These are phyloP conservation scores for Mycena belliarum DNA, from an alignment of 768 basidiomycete genomes.

Conservation along the genomic window DNA sequence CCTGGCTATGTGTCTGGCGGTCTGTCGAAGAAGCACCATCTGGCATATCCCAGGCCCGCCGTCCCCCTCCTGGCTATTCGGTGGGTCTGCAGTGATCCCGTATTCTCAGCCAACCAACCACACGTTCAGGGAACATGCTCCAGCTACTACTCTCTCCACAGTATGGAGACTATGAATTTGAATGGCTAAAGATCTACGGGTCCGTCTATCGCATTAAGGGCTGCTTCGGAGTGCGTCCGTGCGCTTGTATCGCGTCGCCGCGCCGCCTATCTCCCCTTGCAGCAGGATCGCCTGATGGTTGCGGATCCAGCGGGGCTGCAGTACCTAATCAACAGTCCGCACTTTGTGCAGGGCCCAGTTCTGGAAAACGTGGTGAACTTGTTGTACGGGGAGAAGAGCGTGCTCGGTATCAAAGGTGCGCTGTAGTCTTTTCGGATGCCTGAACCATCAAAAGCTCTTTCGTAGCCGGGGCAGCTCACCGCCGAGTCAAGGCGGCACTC, in stretches of 20 bases:
- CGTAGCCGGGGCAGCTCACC: constrained; percentile 1
- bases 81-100: background rate
- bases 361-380: background rate
- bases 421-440: background rate
- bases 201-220: constrained; percentile 5
- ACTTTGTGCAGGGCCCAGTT: background rate
- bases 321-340: constrained; percentile 1
- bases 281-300: constrained; percentile 10
- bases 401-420: background rate
- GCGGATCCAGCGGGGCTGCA: constrained; percentile 2
- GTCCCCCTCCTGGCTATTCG: background rate
- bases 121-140: constrained; percentile 1
- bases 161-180: constrained; percentile 11
- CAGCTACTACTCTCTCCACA: background rate
- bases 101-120: background rate
- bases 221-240: constrained; percentile 6
- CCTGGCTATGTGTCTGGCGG: background rate
- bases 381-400: background rate
- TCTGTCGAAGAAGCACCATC: background rate
- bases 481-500: background rate
- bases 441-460: no score
- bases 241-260: background rate
- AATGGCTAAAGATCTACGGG: constrained; percentile 7
- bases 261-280: background rate
- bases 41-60: background rate